Percentiles rank a stretch among this genome's conserved stretches.
phyloP scores from a whole-genome alignment of 805 yeast species.

The Yamadazyma ubonensis region DNA sequence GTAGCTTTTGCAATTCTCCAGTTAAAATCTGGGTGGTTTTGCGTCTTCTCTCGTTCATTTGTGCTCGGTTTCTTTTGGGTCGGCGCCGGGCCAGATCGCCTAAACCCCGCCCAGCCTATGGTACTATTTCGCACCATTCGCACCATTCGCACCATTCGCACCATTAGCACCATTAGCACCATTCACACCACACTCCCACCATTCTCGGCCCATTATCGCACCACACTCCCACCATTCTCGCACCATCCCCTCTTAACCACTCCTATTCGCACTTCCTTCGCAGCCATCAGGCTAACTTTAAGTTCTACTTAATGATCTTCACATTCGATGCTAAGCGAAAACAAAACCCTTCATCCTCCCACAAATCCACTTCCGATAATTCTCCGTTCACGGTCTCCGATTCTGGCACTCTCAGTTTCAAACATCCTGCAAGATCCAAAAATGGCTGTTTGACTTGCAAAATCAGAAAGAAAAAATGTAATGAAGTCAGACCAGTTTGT shows the following conservation, averaged over 20 bases:
- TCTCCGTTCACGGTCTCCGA: not conserved
- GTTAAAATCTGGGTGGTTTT: too few relatives aligned
- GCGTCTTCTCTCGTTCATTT: too few relatives aligned
- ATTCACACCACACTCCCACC: too few relatives aligned
- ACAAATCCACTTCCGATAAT: not conserved
- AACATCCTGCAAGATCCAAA: constrained; percentile 28
- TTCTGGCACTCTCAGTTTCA: not conserved
- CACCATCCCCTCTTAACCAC: not conserved
- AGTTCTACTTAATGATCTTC: constrained; percentile 22
- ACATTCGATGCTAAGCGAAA: constrained; percentile 20
- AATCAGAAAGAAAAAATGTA: constrained; percentile 59
- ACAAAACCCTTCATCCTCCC: not conserved
- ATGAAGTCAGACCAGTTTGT: constrained; percentile 50
- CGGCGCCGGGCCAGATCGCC: too few relatives aligned
- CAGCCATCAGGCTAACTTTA: too few relatives aligned
- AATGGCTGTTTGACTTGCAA: constrained; percentile 72
- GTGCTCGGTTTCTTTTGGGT: too few relatives aligned
- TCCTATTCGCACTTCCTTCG: not conserved
- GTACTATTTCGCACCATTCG: too few relatives aligned
- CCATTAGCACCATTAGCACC: too few relatives aligned
- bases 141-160: too few relatives aligned
- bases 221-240: not conserved
- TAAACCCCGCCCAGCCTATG: too few relatives aligned
- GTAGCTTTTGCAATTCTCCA: too few relatives aligned
- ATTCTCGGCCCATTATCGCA: too few relatives aligned